A percentile compares a stretch with the other conserved stretches of the same genome.
Evolutionary conservation across 768 basidiomycete species (phyloP).

Genomic region (Phlebiopsis flavidoalba): DNA sequence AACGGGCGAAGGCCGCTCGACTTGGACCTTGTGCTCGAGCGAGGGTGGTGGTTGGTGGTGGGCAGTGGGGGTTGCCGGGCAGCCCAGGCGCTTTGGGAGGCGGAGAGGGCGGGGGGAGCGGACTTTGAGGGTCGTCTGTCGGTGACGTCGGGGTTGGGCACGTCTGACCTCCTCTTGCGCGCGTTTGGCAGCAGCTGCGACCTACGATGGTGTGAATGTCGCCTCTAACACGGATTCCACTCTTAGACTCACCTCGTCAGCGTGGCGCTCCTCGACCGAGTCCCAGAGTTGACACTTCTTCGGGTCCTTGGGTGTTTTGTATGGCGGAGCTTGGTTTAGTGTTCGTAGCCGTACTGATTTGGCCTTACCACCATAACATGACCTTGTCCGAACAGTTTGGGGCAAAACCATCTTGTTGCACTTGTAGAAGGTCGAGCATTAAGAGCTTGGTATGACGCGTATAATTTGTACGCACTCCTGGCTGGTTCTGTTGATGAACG

Average conservation of each 20-base stretch:
- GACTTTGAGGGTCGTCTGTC: constrained; percentile 58
- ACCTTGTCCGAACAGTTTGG: constrained; percentile 64
- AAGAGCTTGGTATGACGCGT: neutral
- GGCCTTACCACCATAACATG: constrained; percentile 83
- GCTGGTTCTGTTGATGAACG: constrained; percentile 73
- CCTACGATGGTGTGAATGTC: constrained; percentile 33
- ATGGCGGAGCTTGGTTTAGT: constrained; percentile 41
- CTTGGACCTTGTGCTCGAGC: no score
- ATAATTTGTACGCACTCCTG: constrained; percentile 48
- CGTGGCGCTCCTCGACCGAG: constrained; percentile 55
- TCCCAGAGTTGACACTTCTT: constrained; percentile 70
- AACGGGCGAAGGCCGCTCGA: no score
- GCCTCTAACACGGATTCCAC: neutral
- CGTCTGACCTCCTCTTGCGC: constrained; percentile 60
- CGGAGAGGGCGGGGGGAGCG: constrained; percentile 49
- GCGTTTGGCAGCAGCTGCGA: constrained; percentile 59
- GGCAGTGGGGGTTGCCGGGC: neutral
- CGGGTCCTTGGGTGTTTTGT: constrained; percentile 19
- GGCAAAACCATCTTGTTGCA: constrained; percentile 93
- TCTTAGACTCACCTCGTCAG: constrained; percentile 47
- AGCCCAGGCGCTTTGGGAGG: constrained; percentile 25
- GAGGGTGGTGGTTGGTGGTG: constrained; percentile 1
- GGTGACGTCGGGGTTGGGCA: constrained; percentile 58
- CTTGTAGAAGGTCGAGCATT: constrained; percentile 31
- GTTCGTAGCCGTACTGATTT: constrained; percentile 74